These are phyloP conservation scores for Effrenium voratum DNA, from an alignment of 73 alveolate species.

Conservation along the genomic window DNA sequence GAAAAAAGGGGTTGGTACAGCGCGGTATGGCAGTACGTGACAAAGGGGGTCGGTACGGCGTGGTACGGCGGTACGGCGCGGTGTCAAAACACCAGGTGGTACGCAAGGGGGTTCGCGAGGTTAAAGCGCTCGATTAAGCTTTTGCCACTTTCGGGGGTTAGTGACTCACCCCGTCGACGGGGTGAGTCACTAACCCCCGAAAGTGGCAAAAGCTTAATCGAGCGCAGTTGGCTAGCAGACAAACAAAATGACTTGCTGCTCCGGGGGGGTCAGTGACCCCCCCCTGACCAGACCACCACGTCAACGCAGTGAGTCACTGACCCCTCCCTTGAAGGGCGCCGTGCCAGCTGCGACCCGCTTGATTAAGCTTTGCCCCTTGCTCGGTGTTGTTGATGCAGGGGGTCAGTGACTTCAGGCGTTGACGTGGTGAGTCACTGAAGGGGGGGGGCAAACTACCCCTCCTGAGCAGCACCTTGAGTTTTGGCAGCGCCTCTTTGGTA, in stretches of 20 bases:
- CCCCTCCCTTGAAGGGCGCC: neutral
- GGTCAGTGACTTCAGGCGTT: neutral
- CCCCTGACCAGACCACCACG: neutral
- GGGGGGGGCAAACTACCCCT: constrained; percentile 13
- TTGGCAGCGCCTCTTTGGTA: neutral
- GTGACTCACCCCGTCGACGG: neutral
- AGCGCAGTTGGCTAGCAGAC: neutral
- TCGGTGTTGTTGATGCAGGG: neutral
- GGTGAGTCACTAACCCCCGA: constrained; percentile 17
- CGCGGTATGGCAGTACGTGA: too few relatives aligned
- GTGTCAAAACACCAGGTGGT: too few relatives aligned
- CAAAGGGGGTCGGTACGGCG: too few relatives aligned
- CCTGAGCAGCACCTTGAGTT: neutral
- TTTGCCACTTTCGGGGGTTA: too few relatives aligned
- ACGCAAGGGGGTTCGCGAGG: too few relatives aligned
- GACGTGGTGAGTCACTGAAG: neutral
- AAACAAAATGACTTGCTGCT: neutral
- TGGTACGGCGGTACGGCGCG: too few relatives aligned
- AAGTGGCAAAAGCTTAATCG: constrained; percentile 2
- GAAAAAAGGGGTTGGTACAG: too few relatives aligned
- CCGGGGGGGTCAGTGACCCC: neutral
- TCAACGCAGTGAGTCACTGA: neutral
- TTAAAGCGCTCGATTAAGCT: too few relatives aligned
- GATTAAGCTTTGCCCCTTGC: constrained; percentile 12
- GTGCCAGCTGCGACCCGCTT: neutral